These are phyloP conservation scores for Leishmania turanica DNA, from an alignment of 208 protist genomes.

Conservation along the genomic window DNA sequence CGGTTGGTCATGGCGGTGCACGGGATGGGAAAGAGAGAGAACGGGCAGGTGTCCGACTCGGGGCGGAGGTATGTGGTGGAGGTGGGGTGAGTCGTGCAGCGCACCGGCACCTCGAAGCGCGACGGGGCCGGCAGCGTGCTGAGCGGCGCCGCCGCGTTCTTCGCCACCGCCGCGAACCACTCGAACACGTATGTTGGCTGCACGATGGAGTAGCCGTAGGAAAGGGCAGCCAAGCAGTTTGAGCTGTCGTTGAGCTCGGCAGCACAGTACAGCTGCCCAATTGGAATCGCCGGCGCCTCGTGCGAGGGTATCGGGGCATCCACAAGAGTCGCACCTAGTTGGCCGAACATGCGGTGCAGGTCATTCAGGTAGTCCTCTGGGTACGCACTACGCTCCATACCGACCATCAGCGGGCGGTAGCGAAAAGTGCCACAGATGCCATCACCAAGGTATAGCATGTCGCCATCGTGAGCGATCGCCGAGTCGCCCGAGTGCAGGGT, in stretches of 20 bases:
- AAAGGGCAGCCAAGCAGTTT: constrained; percentile 61
- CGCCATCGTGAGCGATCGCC: constrained; percentile 46
- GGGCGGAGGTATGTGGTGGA: constrained; percentile 62
- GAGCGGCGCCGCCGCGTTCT: constrained; percentile 53
- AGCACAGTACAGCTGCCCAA: constrained; percentile 63
- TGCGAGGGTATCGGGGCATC: constrained; percentile 27
- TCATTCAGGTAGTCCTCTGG: constrained; percentile 46
- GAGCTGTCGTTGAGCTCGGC: constrained; percentile 61
- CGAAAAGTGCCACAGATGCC: constrained; percentile 43
- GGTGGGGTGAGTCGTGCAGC: constrained; percentile 30
- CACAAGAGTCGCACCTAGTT: constrained; percentile 75
- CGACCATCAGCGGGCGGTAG: constrained; percentile 79
- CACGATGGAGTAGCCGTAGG: constrained; percentile 73
- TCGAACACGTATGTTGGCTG: constrained; percentile 75
- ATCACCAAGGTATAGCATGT: constrained; percentile 54
- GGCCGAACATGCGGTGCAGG: constrained; percentile 55
- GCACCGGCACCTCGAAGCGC: constrained; percentile 66
- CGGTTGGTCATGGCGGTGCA: constrained; percentile 46
- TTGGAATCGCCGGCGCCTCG: constrained; percentile 39
- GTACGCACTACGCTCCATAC: constrained; percentile 48
- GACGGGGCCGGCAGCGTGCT: constrained; percentile 66
- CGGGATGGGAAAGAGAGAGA: constrained; percentile 76
- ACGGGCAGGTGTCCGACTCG: constrained; percentile 71
- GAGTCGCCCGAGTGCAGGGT: constrained; percentile 38
- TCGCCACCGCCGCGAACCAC: constrained; percentile 78